Evolutionary conservation across 306 rosid genomes (phyloP).

Genomic region (Trifolium pratense): DNA sequence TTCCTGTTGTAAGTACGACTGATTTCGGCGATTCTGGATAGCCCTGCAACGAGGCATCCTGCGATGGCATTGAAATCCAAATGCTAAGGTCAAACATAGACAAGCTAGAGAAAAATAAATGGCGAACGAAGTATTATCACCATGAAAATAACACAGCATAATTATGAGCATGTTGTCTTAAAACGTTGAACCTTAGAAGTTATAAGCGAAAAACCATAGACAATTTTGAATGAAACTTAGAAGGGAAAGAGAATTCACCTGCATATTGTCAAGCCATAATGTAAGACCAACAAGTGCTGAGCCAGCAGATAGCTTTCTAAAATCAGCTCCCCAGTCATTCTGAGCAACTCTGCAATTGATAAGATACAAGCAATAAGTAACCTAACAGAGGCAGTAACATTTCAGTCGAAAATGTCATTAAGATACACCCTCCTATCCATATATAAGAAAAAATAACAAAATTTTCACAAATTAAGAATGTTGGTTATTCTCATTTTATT

Average conservation of each 20-base stretch:
- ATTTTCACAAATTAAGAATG: neutral
- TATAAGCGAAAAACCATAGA: conserved; percentile 11
- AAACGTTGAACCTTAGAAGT: conserved; percentile 15
- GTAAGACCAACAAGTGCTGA: conserved; percentile 96
- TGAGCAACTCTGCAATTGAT: conserved; percentile 77
- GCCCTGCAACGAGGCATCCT: conserved; percentile 96
- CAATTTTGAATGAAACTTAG: conserved; percentile 29
- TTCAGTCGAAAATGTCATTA: conserved; percentile 6
- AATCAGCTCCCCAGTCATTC: conserved; percentile 97
- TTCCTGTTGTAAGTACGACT: conserved; percentile 90
- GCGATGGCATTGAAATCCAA: conserved; percentile 41
- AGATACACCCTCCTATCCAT: neutral
- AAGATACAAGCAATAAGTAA: conserved; percentile 39
- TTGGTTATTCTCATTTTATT: neutral
- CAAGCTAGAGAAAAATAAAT: conserved; percentile 10
- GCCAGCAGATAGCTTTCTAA: conserved; percentile 92
- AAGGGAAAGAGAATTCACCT: conserved; percentile 59
- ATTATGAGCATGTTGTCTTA: neutral
- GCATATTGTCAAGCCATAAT: conserved; percentile 98
- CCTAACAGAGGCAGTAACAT: neutral
- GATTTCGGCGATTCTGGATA: conserved; percentile 90
- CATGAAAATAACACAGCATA: neutral
- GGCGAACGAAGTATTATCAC: neutral
- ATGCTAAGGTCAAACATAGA: conserved; percentile 34
- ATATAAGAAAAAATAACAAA: neutral